Evolutionary conservation across 169 alveolate species (phyloP).

Genomic region (Plasmodium gallinaceum): DNA sequence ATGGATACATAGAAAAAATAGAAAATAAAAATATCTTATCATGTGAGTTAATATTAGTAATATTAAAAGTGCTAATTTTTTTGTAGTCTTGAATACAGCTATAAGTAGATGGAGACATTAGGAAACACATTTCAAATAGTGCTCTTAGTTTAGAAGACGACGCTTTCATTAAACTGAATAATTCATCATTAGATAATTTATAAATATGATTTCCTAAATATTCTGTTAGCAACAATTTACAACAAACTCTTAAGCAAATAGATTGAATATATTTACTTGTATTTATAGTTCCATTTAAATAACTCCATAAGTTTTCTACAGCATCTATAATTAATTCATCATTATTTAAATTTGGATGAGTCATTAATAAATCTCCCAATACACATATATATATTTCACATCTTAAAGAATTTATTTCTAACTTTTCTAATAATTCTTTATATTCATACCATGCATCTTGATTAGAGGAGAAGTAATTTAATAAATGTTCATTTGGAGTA

Average conservation of each 20-base stretch:
- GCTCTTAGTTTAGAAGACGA: conserved; percentile 78
- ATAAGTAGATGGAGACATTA: conserved; percentile 79
- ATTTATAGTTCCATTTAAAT: conserved; percentile 68
- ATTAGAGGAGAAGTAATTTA: conserved; percentile 36
- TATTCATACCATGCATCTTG: conserved; percentile 68
- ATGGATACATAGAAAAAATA: conserved; percentile 79
- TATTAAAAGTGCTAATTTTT: conserved; percentile 66
- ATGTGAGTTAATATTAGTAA: conserved; percentile 77
- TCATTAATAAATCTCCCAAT: conserved; percentile 80
- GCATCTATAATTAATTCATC: conserved; percentile 75
- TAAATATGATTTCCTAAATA: conserved; percentile 36
- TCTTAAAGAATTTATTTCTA: conserved; percentile 80
- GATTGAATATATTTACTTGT: conserved; percentile 83
- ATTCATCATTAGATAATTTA: conserved; percentile 28
- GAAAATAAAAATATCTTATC: conserved; percentile 78
- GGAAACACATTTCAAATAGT: conserved; percentile 80
- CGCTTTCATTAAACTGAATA: conserved; percentile 27
- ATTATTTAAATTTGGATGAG: conserved; percentile 68
- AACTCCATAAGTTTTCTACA: conserved; percentile 79
- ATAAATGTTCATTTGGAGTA: conserved; percentile 40
- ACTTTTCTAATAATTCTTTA: conserved; percentile 65
- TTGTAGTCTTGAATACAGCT: conserved; percentile 74
- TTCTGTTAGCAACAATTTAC: conserved; percentile 76
- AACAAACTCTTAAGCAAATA: conserved; percentile 73
- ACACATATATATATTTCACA: conserved; percentile 84